Conservation (phyloP, 768 basidiomycete species). For the Trametes maxima region DNA sequence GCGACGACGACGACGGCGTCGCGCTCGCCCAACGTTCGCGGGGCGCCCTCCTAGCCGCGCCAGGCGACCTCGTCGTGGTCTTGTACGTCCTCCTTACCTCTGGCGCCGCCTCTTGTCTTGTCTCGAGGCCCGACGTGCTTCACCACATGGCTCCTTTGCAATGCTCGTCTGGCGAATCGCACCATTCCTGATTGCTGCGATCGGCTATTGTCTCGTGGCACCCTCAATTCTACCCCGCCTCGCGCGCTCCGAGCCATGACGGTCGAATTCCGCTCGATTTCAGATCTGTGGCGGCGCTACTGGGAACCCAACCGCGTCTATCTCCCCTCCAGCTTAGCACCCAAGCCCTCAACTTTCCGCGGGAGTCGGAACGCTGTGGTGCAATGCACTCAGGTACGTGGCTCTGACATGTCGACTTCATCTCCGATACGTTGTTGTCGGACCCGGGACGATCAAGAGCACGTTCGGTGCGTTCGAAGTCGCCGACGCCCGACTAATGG, state of each 20-base stretch:
- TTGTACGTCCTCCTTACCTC: constrained; percentile 19
- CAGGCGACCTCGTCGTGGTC: not conserved
- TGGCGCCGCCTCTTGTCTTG: not conserved
- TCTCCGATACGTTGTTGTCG: not conserved
- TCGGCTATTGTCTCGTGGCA: not conserved
- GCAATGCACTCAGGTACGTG: too few species aligned
- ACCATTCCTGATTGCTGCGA: not conserved
- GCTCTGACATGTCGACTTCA: not conserved
- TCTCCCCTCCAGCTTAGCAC: too few species aligned
- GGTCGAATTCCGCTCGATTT: not conserved
- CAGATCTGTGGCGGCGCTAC: not conserved
- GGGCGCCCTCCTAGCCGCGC: not conserved
- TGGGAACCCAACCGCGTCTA: too few species aligned
- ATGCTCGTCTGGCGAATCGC: constrained; percentile 9
- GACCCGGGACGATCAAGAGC: not conserved
- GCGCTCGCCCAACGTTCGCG: not conserved
- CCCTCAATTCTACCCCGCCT: not conserved
- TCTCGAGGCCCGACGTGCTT: not conserved
- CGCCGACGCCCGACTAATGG: too few species aligned
- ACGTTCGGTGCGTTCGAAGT: not conserved
- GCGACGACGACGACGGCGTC: not conserved
- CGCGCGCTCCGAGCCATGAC: not conserved
- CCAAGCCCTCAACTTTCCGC: too few species aligned
- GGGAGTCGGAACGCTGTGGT: too few species aligned
- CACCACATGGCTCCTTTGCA: not conserved